Conservation (phyloP, 176 grass and related monocot species). For the Dendrocalamus sinicus region DNA sequence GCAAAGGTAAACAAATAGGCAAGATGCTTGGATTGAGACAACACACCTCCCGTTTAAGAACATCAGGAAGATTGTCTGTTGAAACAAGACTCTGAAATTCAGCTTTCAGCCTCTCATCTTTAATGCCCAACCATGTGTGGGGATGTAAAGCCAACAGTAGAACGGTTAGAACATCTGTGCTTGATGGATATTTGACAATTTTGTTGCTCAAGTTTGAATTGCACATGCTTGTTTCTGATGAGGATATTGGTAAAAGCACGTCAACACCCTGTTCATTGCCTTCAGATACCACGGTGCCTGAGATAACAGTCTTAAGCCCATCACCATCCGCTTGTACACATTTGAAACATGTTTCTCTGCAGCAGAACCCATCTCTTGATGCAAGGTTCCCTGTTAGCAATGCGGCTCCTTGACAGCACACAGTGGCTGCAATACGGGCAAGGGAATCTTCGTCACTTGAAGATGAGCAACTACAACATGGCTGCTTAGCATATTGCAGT, state of each 20-base stretch:
- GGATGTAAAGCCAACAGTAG: constrained; percentile 76
- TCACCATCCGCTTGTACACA: constrained; percentile 53
- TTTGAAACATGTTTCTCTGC: constrained; percentile 62
- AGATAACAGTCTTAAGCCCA: constrained; percentile 47
- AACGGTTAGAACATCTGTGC: constrained; percentile 64
- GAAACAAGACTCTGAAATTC: constrained; percentile 75
- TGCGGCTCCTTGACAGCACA: constrained; percentile 77
- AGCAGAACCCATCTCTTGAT: constrained; percentile 60
- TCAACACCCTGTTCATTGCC: constrained; percentile 58
- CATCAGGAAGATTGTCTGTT: constrained; percentile 58
- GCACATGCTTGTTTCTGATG: background rate
- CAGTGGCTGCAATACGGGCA: constrained; percentile 47
- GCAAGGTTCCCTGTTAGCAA: constrained; percentile 55
- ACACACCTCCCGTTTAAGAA: constrained; percentile 73
- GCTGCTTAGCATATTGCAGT: constrained; percentile 46
- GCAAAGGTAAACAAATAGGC: constrained; percentile 37
- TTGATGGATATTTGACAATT: constrained; percentile 58
- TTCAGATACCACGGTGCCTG: constrained; percentile 48
- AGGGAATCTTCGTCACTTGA: constrained; percentile 44
- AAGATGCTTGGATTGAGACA: constrained; percentile 13
- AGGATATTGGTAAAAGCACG: constrained; percentile 62
- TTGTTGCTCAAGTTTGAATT: constrained; percentile 36
- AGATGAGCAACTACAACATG: constrained; percentile 40
- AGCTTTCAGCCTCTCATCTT: constrained; percentile 47
- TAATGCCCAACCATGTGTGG: constrained; percentile 55